Percentiles rank a stretch among this genome's conserved stretches.
Evolutionary conservation across 352 stramenopile species (phyloP).

Genomic region (Globisporangium nunn): DNA sequence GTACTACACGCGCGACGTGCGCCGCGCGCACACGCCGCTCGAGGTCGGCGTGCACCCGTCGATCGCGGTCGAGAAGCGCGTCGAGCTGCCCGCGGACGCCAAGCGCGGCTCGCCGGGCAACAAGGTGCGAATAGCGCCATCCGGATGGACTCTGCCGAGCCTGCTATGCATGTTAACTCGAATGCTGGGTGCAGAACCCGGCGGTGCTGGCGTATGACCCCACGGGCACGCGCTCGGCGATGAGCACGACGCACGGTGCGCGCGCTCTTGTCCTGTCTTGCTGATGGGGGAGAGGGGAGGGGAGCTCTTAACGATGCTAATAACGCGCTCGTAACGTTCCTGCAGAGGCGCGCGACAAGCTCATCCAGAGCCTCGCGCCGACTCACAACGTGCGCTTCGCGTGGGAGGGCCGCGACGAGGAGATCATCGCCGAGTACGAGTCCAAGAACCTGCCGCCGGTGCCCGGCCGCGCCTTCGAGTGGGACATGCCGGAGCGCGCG

Average conservation of each 20-base stretch:
- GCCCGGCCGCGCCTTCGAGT: constrained; percentile 60
- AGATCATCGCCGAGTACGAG: constrained; percentile 68
- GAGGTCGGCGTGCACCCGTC: constrained; percentile 74
- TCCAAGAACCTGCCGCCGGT: constrained; percentile 68
- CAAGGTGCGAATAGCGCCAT: constrained; percentile 28
- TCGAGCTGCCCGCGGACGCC: constrained; percentile 55
- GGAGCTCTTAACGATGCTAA: too few species aligned
- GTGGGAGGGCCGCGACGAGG: constrained; percentile 67
- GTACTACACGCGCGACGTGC: constrained; percentile 87
- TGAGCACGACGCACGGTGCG: constrained; percentile 73
- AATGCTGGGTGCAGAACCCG: constrained; percentile 36
- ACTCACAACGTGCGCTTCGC: constrained; percentile 81
- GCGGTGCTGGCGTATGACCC: constrained; percentile 80
- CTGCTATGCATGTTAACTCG: too few species aligned
- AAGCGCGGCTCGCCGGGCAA: constrained; percentile 73
- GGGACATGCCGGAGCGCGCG: constrained; percentile 57
- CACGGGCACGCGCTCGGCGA: constrained; percentile 81
- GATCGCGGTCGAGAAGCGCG: constrained; percentile 44
- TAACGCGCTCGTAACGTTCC: neutral
- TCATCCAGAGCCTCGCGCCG: constrained; percentile 58
- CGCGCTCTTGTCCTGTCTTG: neutral
- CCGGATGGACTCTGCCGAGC: neutral
- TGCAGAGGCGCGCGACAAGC: constrained; percentile 51
- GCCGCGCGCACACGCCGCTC: constrained; percentile 53
- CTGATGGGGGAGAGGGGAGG: neutral